These are phyloP conservation scores for Cyclotella sp. DNA, from an alignment of 108 stramenopile species.

Conservation along the genomic window DNA sequence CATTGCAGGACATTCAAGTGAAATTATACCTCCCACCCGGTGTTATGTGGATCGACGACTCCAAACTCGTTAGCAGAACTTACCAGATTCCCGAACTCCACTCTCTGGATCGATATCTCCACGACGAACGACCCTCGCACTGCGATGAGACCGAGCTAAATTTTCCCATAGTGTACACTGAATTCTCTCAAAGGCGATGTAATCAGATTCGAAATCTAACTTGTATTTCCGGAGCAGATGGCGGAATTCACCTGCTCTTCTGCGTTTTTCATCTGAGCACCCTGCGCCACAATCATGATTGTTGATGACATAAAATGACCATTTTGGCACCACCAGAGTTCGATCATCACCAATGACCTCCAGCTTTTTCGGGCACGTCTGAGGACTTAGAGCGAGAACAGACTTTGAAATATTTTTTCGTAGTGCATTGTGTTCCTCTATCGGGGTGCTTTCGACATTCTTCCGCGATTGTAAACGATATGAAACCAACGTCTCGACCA, in stretches of 20 bases:
- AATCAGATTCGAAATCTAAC: neutral
- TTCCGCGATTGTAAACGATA: slow-evolving; percentile 1
- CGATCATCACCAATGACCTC: slow-evolving; percentile 84
- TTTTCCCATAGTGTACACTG: slow-evolving; percentile 63
- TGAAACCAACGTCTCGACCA: slow-evolving; percentile 29
- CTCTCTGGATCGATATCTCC: slow-evolving; percentile 82
- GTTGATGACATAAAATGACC: slow-evolving; percentile 45
- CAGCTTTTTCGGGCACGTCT: slow-evolving; percentile 53
- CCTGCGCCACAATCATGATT: neutral
- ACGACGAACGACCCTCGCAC: slow-evolving; percentile 72
- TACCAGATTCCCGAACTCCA: slow-evolving; percentile 68
- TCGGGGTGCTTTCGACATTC: neutral
- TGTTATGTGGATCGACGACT: neutral
- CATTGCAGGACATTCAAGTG: neutral
- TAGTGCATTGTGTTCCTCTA: neutral
- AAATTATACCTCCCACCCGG: neutral
- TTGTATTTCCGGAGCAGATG: slow-evolving; percentile 11
- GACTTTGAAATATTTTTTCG: slow-evolving; percentile 36
- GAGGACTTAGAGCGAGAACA: slow-evolving; percentile 37
- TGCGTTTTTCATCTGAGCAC: neutral
- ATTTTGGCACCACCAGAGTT: slow-evolving; percentile 70
- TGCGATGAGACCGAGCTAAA: slow-evolving; percentile 44
- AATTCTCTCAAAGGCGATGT: neutral
- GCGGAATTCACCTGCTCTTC: slow-evolving; percentile 18
- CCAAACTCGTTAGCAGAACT: neutral